Evolutionary conservation across 2,329 filamentous ascomycete genomes (phyloP).

Genomic region (Xenosphaeropsis pyriputrescens): DNA sequence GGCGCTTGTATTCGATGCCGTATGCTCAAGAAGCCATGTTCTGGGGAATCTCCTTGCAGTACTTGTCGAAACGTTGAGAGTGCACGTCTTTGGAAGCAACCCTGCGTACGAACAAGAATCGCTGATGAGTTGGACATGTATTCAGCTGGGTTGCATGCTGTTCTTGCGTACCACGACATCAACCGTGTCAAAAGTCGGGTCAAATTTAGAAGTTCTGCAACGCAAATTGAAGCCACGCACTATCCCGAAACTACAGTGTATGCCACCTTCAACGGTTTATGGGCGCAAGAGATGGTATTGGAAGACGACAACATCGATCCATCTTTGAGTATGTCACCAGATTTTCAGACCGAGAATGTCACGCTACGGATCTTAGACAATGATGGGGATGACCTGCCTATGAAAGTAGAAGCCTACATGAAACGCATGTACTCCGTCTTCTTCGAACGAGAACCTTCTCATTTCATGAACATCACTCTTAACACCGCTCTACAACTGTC

Average conservation of each 20-base stretch:
- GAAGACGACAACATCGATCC: slow-evolving; percentile 20
- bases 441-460: slow-evolving; percentile 42
- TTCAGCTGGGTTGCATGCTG: slow-evolving; percentile 47
- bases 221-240: slow-evolving; percentile 38
- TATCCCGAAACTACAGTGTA: slow-evolving; percentile 32
- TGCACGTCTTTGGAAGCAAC: slow-evolving; percentile 49
- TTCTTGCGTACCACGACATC: slow-evolving; percentile 43
- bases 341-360: slow-evolving; percentile 16
- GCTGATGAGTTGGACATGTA: slow-evolving; percentile 48
- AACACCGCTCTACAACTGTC: slow-evolving; percentile 32
- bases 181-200: slow-evolving; percentile 37
- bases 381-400: slow-evolving; percentile 43
- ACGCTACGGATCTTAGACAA: slow-evolving; percentile 41
- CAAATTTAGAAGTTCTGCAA: slow-evolving; percentile 27
- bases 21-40: slow-evolving; percentile 52
- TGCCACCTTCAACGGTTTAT: slow-evolving; percentile 14
- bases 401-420: slow-evolving; percentile 45
- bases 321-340: slow-evolving; percentile 13
- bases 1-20: slow-evolving; percentile 53
- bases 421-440: slow-evolving; percentile 40
- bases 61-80: slow-evolving; percentile 48
- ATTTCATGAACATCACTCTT: slow-evolving; percentile 43
- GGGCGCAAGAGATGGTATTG: slow-evolving; percentile 8
- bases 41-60: slow-evolving; percentile 46
- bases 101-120: slow-evolving; percentile 46